Base-by-base conservation (phyloP, 805 yeast species). In the Komagataella populi region DNA sequence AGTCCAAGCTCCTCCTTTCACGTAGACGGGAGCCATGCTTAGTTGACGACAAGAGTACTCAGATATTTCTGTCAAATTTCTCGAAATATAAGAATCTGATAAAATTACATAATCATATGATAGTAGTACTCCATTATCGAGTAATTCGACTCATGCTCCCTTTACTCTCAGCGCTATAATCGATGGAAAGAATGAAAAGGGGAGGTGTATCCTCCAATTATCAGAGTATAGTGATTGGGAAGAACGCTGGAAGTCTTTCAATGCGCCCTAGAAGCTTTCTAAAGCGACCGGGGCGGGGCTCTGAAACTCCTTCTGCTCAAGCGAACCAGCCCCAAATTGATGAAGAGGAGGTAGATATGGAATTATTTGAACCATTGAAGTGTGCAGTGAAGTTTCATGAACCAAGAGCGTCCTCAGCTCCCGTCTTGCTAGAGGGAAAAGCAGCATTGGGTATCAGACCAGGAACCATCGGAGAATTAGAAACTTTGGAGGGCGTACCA, bases 1-100 rank as follows among this genome's bases (percentile, higher is more conserved):
- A 6, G 95, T 81, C 98, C 98, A 90, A 4, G 78, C 82, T 48
- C 95, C 96, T 24, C 95, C 96, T 62, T 83, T 86, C 48, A 86
- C 85, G 60, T 85, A 86, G 0, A 83, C 70, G 1, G 91, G 85
- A 57, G 72, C 73, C 68, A 76, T 76, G 8, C 63, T 60, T 60
- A 57, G 4, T 30, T 30, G 39, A 30, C 8, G 14, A 30, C 14
- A 5, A 20, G 5, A 44, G 18, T 14, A n/a, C 10, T 17, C 20
- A 8, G 46, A 20, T 17, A 20, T 17, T n/a, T 17, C 12, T 12
- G 4, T 44, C 23, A 12, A 7, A n/a, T 39, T n/a, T 44, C 46
- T 17, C 46, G 23, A 44, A 44, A 44, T 44, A 7, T 44, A 20
- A 12, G 20, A 17, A 44, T 44, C 46, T 44, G 17, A 14, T 14